Evolutionary conservation across 2,329 filamentous ascomycete species (phyloP), one percentile per base, ranked within the genome.

Genomic region (Ceratocystis cacaofunesta): DNA sequence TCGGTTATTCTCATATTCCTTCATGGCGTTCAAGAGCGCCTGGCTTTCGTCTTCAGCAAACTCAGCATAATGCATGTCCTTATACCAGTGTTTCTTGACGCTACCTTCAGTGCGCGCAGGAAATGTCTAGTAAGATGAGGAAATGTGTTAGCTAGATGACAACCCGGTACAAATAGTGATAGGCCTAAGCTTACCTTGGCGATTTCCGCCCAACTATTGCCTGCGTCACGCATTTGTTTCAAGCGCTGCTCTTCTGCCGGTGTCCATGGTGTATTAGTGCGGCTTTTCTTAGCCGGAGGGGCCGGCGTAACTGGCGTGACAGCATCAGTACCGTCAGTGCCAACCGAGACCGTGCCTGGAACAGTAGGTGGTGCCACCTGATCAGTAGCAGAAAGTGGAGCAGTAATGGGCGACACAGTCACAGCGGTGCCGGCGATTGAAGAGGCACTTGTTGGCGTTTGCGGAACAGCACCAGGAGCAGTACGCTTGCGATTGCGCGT

Each of bases 31-130:
- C 70, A 95, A 83, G 67, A 99, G 78, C 46, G 89, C 88, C 71
- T 86, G 82, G 72, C 85, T 90, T 84, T 96, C 94, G 73, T 97
- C 91, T 79, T 96, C 92, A 62, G 90, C 92, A 75, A 99, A 97
- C 74, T 97, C 94, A 69, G 94, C 94, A 75, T 97, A 97, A 74
- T 99, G 94, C 94, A 99, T 99, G 72, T 99, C 94, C 89, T 97
- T 97, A 77, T 99, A 97, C 92, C 94, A 99, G 75, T 99, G 94
- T 78, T 97, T 99, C 81, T 97, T 99, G 25, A 99, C 94, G 72
- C 92, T 96, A 6, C 94, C 94, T 77, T 99, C 94, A 52, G 94
- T 99, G 72, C 94, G 83, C 28, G 85, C 86, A 10, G 94, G 92
- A 74, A 99, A 99, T 1, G 89, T 92, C 89, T 95, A 70, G 58